Base-by-base conservation (phyloP, 108 stramenopile species). In the Phaeodactylum tricornutum region DNA sequence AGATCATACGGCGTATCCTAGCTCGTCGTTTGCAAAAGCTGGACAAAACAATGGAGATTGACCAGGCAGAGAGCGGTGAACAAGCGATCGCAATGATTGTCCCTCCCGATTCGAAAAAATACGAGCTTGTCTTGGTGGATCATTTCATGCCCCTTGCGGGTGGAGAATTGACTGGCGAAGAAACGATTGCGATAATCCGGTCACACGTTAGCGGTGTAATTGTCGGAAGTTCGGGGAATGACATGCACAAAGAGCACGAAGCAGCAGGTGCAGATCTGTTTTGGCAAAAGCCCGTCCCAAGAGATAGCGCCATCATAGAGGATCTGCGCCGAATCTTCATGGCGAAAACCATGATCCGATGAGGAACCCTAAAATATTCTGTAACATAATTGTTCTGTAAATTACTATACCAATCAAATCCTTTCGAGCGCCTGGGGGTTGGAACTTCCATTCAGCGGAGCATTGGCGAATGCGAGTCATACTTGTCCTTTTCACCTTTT, bases 61-160 rank as follows among this genome's bases (percentile, higher is more conserved):
- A n/a, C 1, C 25, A 55, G 45, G 54, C 54, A 15, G 29, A 16
- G 19, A 62, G 30, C 26, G 61, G 61, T 8, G 61, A 62, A 35
- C 25, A 36, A 35, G 61, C 61, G 12, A n/a, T 62, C 20, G 42
- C 34, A 16, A 45, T 55, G 16, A 16, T 19, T 32, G 33, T 12
- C 33, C 11, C 8, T 12, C 7, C 9, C 9, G 15, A 11, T 11
- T 9, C 9, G 7, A 16, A 9, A 11, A 9, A 9, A 9, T 62
- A 47, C 16, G 53, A 55, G 24, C n/a, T 62, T 31, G 48, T 62
- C 11, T 29, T 56, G 4, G 33, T 62, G 23, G 61, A 62, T 43
- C 61, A 62, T 16, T 62, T 47, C 53, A 62, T 62, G 61, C 48
- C 49, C 22, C 48, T 53, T 39, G 61, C 61, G 7, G 61, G 43